phyloP scores from a whole-genome alignment of 257 asterid genomes.

The Fraxinus anomala region DNA sequence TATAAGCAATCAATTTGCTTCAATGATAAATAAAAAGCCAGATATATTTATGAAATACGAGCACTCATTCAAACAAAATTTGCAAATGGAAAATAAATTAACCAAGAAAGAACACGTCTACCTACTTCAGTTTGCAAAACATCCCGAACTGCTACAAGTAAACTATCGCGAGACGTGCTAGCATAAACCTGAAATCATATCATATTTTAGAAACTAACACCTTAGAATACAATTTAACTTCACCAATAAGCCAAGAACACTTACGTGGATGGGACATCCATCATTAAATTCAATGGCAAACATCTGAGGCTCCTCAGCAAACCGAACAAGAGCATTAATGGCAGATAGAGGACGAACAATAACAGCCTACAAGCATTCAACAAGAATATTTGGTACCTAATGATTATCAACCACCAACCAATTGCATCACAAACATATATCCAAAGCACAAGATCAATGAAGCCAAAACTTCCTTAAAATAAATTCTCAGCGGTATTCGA shows the following conservation, averaged over 20 bases:
- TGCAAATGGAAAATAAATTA: conserved; percentile 25
- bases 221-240: conserved; percentile 23
- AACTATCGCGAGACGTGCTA: conserved; percentile 95
- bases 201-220: conserved; percentile 23
- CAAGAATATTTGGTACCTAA: conserved; percentile 27
- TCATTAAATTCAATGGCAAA: conserved; percentile 95
- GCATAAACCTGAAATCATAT: conserved; percentile 84
- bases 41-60: conserved; percentile 1
- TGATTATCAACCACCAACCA: conserved; percentile 22
- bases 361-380: conserved; percentile 74
- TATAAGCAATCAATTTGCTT: conserved; percentile 4
- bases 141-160: conserved; percentile 95
- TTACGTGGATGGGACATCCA: conserved; percentile 96
- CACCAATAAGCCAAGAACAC: conserved; percentile 34
- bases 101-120: conserved; percentile 44
- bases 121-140: conserved; percentile 95
- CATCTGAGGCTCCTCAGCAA: conserved; percentile 99
- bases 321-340: conserved; percentile 93
- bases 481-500: conserved; percentile 12
- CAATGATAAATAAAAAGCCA: conserved; percentile 13
- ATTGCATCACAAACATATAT: conserved; percentile 15
- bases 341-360: conserved; percentile 89
- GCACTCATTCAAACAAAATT: conserved; percentile 15
- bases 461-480: conserved; percentile 21
- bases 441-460: conserved; percentile 22